Percentiles rank a stretch among this genome's conserved stretches.
These are phyloP conservation scores for Yamadazyma philogaea DNA, from an alignment of 805 yeast genomes.

Conservation along the genomic window DNA sequence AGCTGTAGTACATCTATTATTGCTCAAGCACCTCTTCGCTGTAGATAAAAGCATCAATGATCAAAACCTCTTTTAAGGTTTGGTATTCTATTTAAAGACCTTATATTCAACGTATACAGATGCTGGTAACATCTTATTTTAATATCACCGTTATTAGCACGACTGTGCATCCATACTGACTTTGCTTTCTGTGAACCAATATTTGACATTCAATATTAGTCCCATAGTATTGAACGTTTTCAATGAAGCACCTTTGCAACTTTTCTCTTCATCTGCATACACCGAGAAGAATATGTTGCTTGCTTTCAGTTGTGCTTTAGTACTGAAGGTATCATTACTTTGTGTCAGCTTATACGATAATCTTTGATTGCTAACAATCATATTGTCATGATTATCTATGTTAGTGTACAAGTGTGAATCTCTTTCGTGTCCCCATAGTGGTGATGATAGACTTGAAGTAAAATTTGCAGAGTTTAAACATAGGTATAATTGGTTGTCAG, in stretches of 20 bases:
- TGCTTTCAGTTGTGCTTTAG: background rate
- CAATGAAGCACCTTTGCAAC: background rate
- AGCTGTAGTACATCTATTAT: no score
- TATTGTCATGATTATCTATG: background rate
- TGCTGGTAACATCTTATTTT: background rate
- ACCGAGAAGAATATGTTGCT: background rate
- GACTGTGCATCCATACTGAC: background rate
- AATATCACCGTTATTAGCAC: background rate
- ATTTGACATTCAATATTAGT: background rate
- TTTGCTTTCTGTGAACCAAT: background rate
- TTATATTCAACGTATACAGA: no score
- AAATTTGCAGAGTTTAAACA: background rate
- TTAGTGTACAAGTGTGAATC: no score
- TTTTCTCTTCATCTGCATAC: background rate
- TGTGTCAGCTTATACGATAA: background rate
- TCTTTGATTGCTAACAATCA: background rate
- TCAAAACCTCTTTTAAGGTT: no score
- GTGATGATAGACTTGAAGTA: background rate
- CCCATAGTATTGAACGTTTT: background rate
- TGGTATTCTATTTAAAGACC: no score
- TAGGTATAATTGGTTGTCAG: background rate
- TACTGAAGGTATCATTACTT: background rate
- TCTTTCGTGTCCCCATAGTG: background rate
- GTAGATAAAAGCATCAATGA: no score
- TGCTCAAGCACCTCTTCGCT: no score